Conservation (phyloP, 176 grass and related monocot genomes). For the Lolium rigidum region DNA sequence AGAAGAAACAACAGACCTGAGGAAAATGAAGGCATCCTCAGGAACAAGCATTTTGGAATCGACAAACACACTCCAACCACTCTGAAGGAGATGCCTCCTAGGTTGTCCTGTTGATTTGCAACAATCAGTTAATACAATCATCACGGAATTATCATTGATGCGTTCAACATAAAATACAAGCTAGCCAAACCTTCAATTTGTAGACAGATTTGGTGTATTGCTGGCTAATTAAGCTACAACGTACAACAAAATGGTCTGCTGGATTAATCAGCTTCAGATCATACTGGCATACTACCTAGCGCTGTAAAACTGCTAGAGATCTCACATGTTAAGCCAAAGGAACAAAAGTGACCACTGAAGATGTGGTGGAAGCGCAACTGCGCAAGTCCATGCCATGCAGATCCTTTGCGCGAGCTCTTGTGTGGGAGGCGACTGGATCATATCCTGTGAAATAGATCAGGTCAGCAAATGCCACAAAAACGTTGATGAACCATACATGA, state of each 20-base stretch:
- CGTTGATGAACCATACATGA: no score
- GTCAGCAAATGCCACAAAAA: no score
- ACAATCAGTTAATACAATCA: slow-evolving; percentile 7
- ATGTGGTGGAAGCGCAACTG: background rate
- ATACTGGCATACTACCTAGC: background rate
- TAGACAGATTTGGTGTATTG: background rate
- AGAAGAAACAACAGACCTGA: no score
- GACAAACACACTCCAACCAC: slow-evolving; percentile 68
- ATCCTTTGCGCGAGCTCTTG: no score
- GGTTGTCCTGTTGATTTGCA: slow-evolving; percentile 61
- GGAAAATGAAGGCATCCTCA: no score
- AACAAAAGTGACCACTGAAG: background rate
- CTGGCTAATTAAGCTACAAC: background rate
- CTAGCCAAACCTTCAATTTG: background rate
- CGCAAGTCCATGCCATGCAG: background rate
- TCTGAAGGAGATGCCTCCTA: background rate
- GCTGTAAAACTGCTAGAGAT: background rate
- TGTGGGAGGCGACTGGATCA: no score
- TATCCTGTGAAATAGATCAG: no score
- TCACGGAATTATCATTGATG: background rate
- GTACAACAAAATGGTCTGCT: background rate
- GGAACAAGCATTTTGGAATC: slow-evolving; percentile 42
- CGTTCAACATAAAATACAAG: slow-evolving; percentile 6
- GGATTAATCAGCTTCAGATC: background rate
- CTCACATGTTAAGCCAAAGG: background rate